Conservation (phyloP, 768 basidiomycete species). For the Lanmaoa rubissima region DNA sequence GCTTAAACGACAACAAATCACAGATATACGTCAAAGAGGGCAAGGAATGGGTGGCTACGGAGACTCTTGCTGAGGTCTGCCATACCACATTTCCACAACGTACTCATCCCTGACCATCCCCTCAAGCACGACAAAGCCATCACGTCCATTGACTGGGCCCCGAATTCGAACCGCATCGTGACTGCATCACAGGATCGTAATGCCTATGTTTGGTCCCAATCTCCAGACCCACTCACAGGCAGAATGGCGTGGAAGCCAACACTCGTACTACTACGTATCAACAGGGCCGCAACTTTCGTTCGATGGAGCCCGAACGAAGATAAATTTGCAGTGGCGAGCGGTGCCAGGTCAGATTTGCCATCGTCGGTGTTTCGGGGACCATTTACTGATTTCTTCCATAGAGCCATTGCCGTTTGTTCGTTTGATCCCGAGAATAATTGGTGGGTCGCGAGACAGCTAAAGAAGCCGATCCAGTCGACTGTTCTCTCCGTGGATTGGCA, state of each 20-base stretch:
- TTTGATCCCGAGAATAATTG: constrained; percentile 98
- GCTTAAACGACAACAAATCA: constrained; percentile 86
- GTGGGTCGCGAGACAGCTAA: constrained; percentile 97
- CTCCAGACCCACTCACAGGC: constrained; percentile 69
- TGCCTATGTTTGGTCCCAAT: constrained; percentile 96
- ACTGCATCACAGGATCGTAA: constrained; percentile 99
- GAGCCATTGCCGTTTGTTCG: constrained; percentile 93
- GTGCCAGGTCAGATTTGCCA: constrained; percentile 63
- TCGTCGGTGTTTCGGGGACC: not conserved
- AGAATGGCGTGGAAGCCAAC: constrained; percentile 88
- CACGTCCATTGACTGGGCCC: constrained; percentile 99
- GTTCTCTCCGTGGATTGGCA: constrained; percentile 97
- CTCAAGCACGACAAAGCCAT: constrained; percentile 93
- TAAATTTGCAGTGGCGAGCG: constrained; percentile 98
- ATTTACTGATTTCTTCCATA: constrained; percentile 26
- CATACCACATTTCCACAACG: not conserved
- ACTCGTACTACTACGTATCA: constrained; percentile 91
- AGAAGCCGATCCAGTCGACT: constrained; percentile 96
- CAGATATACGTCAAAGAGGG: constrained; percentile 74
- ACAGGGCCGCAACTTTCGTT: constrained; percentile 92
- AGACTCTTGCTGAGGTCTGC: constrained; percentile 81
- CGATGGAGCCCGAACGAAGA: constrained; percentile 97
- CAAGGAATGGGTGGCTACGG: constrained; percentile 64
- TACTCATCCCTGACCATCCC: not conserved
- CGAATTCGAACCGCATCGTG: constrained; percentile 93